phyloP scores from a whole-genome alignment of 805 yeast species.

The Kuraishia cidri region DNA sequence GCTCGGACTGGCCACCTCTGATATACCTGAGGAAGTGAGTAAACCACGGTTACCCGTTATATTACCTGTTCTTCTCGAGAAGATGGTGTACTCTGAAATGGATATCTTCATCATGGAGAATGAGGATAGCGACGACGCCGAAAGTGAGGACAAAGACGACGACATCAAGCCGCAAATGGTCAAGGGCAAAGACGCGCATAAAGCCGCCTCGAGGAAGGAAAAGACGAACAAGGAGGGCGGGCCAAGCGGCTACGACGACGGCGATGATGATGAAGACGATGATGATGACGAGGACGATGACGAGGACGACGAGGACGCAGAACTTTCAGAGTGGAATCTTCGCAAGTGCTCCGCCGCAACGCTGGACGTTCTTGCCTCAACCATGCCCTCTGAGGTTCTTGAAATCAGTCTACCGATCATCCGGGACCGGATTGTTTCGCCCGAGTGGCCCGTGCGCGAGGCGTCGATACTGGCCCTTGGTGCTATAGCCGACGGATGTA shows the following conservation, averaged over 20 bases:
- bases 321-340: slow-evolving; percentile 76
- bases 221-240: slow-evolving; percentile 6
- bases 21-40: slow-evolving; percentile 46
- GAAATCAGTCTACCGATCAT: slow-evolving; percentile 64
- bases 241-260: slow-evolving; percentile 7
- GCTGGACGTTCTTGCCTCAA: slow-evolving; percentile 68
- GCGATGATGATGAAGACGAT: slow-evolving; percentile 25
- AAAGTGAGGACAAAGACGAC: slow-evolving; percentile 73
- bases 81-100: slow-evolving; percentile 85
- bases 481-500: slow-evolving; percentile 87
- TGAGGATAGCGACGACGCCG: slow-evolving; percentile 69
- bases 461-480: slow-evolving; percentile 93
- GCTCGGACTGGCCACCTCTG: slow-evolving; percentile 61
- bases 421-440: slow-evolving; percentile 57
- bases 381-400: slow-evolving; percentile 60
- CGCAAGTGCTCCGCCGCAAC: slow-evolving; percentile 95
- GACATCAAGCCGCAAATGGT: slow-evolving; percentile 82
- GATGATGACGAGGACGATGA: slow-evolving; percentile 61
- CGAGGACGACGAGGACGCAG: slow-evolving; percentile 63
- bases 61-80: slow-evolving; percentile 67
- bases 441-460: slow-evolving; percentile 85
- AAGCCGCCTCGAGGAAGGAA: slow-evolving; percentile 11
- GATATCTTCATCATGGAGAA: slow-evolving; percentile 58
- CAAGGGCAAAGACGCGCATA: slow-evolving; percentile 43
- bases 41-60: slow-evolving; percentile 50